A percentile compares a stretch with the other conserved stretches of the same genome.
Conservation (phyloP, 2,329 filamentous ascomycete genomes). For the Trichophyton schoenleinii region DNA sequence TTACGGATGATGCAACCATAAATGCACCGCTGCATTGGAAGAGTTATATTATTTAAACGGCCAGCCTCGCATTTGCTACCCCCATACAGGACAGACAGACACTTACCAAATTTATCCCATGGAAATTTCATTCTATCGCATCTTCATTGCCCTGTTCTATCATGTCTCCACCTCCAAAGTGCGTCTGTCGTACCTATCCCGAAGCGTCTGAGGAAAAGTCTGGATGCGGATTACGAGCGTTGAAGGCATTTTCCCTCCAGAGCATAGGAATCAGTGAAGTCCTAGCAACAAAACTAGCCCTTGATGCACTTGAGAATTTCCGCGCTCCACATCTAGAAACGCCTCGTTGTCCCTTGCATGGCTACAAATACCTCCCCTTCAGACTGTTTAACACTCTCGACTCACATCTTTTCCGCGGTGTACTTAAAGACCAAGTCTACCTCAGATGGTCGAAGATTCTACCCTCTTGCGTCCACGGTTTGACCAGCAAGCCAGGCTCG, state of each 20-base stretch:
- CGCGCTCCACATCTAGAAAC: neutral
- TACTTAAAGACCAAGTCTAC: slow-evolving; percentile 13
- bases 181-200: neutral
- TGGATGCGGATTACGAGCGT: neutral
- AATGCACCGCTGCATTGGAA: neutral
- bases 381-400: slow-evolving; percentile 12
- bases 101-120: neutral
- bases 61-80: neutral
- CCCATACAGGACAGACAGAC: neutral
- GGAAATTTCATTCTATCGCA: neutral
- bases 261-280: slow-evolving; percentile 11
- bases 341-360: slow-evolving; percentile 4
- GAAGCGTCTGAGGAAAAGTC: slow-evolving; percentile 3
- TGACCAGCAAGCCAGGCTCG: slow-evolving; percentile 7
- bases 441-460: slow-evolving; percentile 5
- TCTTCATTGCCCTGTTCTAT: neutral
- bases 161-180: neutral
- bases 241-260: slow-evolving; percentile 1
- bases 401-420: slow-evolving; percentile 11
- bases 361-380: slow-evolving; percentile 6
- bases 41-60: neutral
- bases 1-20: neutral
- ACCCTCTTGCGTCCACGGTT: slow-evolving; percentile 1
- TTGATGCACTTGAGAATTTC: slow-evolving; percentile 10
- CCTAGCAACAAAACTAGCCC: slow-evolving; percentile 12